Evolutionary conservation across 108 stramenopile species (phyloP).

Genomic region (Cyclotella atomus): DNA sequence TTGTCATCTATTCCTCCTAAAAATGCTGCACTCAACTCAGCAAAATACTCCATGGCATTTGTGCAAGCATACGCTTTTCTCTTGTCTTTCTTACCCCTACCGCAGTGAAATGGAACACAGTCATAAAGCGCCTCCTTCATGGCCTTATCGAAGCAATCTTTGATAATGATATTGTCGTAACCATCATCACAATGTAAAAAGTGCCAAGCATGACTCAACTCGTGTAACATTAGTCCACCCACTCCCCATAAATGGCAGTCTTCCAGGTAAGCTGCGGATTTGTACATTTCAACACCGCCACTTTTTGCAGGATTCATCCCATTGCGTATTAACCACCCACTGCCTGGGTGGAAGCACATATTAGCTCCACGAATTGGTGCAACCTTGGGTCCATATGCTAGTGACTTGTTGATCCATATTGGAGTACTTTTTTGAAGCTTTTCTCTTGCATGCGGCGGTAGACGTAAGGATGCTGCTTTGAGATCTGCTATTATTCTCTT

Average conservation of each 20-base stretch:
- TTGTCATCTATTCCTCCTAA: slow-evolving; percentile 67
- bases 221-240: slow-evolving; percentile 85
- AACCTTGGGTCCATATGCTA: slow-evolving; percentile 67
- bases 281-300: slow-evolving; percentile 78
- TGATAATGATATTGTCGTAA: slow-evolving; percentile 75
- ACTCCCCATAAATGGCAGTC: slow-evolving; percentile 79
- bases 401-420: slow-evolving; percentile 71
- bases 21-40: slow-evolving; percentile 87
- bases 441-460: slow-evolving; percentile 59
- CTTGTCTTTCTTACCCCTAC: slow-evolving; percentile 43
- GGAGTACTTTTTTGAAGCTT: slow-evolving; percentile 58
- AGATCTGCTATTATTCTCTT: slow-evolving; percentile 61
- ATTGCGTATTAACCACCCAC: slow-evolving; percentile 62
- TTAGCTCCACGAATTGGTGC: slow-evolving; percentile 60
- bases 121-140: slow-evolving; percentile 88
- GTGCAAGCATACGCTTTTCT: slow-evolving; percentile 84
- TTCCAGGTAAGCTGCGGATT: slow-evolving; percentile 53
- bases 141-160: slow-evolving; percentile 68
- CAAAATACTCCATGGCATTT: slow-evolving; percentile 92
- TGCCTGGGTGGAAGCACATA: slow-evolving; percentile 77
- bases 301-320: slow-evolving; percentile 61
- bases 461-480: slow-evolving; percentile 33
- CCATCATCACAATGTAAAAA: slow-evolving; percentile 62
- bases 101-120: slow-evolving; percentile 70
- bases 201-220: slow-evolving; percentile 89